Base-by-base conservation (phyloP, 208 protist species). In the Crithidia bombi region DNA sequence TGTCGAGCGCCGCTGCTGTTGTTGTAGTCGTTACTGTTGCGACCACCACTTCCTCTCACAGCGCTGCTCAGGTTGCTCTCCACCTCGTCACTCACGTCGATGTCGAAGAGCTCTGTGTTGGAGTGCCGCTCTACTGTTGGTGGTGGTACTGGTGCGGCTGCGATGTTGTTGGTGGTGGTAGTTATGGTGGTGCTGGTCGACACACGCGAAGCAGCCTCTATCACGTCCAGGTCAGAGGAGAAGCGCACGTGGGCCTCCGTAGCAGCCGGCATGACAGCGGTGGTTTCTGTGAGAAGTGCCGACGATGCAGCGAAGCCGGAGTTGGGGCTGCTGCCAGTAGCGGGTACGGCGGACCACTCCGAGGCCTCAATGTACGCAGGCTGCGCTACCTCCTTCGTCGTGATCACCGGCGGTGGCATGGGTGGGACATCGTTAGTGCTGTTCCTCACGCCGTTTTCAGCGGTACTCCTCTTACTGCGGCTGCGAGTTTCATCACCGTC, bases 181-280 rank as follows among this genome's bases (percentile, higher is more conserved):
- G 23, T n/a, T n/a, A 21, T 33, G 2, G 32, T 39, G 25, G 28
- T 46, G 50, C 38, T 51, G 0, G 64, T 61, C 2, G 63, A 58
- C 6, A 35, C 50, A 15, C 50, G 50, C 5, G 63, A 49, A 10
- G 63, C 23, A 0, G 38, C 64, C 39, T 69, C 64, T 12, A 69
- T 10, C 6, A 61, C 39, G 38, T 69, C 52, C 17, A 69, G 12
- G 15, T 61, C 46, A 3, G 64, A 58, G 50, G 64, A 58, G 39
- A 69, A 69, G 51, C 52, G 64, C 14, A 69, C 64, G 64, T 58
- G 64, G 23, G 51, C 17, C 47, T 6, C 15, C 14, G 36, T 19
- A 3, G 19, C 2, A 7, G 32, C 23, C 36, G 55, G 43, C 4
- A 23, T 17, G 28, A 46, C 55, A 3, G n/a, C 55, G 25, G 12